Conservation (phyloP, 345 rosid species). For the Sonneratia caseolaris region DNA sequence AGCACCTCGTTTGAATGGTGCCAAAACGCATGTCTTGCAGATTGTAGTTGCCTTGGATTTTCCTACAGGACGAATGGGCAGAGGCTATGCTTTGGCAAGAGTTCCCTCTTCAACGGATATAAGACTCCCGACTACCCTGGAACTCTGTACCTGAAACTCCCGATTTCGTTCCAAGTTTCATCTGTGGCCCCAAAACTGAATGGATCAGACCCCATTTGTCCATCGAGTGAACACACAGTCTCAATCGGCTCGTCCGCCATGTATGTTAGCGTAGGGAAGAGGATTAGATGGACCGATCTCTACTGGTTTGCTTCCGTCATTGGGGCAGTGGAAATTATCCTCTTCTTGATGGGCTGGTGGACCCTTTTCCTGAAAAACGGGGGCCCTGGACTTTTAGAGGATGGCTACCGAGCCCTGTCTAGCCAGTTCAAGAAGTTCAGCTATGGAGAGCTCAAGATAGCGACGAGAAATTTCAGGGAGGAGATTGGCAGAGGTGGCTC, state of each 20-base stretch:
- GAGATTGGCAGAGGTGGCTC: conserved; percentile 23
- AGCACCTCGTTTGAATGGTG: conserved; percentile 15
- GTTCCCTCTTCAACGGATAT: too few species aligned
- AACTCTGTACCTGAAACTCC: too few species aligned
- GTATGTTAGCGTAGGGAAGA: too few species aligned
- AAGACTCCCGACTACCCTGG: too few species aligned
- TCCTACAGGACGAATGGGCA: conserved; percentile 12
- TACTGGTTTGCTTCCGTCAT: conserved; percentile 6
- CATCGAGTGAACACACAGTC: neutral
- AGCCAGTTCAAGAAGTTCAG: conserved; percentile 28
- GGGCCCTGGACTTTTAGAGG: conserved; percentile 7
- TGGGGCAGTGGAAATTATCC: conserved; percentile 28
- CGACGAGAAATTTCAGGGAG: conserved; percentile 9
- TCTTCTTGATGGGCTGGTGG: conserved; percentile 23
- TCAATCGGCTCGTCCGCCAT: too few species aligned
- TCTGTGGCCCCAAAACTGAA: neutral
- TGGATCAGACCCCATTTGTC: conserved; percentile 10
- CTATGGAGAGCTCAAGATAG: conserved; percentile 20
- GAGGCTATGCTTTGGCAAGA: too few species aligned
- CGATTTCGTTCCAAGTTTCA: too few species aligned
- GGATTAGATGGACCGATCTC: too few species aligned
- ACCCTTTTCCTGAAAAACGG: conserved; percentile 14
- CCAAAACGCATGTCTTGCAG: conserved; percentile 16
- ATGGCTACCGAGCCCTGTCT: conserved; percentile 18
- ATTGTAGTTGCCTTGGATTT: conserved; percentile 20